Evolutionary conservation across 176 grass and related monocot species (phyloP).

Genomic region (Metroxylon sagu): DNA sequence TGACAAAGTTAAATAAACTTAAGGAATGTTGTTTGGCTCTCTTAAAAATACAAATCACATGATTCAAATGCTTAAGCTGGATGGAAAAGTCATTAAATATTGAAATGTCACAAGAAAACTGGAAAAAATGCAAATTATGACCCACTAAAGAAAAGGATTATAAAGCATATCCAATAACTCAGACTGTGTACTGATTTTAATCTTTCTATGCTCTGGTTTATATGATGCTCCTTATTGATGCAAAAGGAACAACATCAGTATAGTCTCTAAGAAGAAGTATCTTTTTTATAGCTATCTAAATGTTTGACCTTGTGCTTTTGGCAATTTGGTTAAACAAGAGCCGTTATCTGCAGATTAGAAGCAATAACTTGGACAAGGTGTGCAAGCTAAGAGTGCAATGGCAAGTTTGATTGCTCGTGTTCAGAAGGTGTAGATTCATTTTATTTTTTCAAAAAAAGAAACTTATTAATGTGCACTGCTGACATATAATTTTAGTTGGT

Average conservation of each 20-base stretch:
- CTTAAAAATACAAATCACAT: no score
- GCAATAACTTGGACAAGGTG: constrained; percentile 17
- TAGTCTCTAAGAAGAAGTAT: not conserved
- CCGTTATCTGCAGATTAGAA: constrained; percentile 6
- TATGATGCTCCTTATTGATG: no score
- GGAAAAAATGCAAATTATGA: no score
- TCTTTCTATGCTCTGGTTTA: no score
- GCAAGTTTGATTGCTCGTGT: constrained; percentile 18
- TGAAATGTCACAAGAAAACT: no score
- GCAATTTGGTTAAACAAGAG: not conserved
- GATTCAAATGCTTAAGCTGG: no score
- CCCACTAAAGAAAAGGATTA: no score
- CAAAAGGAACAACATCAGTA: not conserved
- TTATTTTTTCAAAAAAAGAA: not conserved
- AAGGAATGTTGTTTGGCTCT: no score
- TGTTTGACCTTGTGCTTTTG: not conserved
- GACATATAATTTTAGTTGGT: not conserved
- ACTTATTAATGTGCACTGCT: not conserved
- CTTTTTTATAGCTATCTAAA: not conserved
- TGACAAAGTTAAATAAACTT: no score
- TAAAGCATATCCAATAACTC: no score
- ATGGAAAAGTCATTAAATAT: no score
- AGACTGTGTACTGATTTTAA: no score
- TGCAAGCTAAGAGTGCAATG: constrained; percentile 20
- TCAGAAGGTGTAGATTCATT: constrained; percentile 11